Percentiles rank a stretch among this genome's conserved stretches.
phyloP scores from a whole-genome alignment of 805 yeast species.

The Tetrapisispora arboricola region DNA sequence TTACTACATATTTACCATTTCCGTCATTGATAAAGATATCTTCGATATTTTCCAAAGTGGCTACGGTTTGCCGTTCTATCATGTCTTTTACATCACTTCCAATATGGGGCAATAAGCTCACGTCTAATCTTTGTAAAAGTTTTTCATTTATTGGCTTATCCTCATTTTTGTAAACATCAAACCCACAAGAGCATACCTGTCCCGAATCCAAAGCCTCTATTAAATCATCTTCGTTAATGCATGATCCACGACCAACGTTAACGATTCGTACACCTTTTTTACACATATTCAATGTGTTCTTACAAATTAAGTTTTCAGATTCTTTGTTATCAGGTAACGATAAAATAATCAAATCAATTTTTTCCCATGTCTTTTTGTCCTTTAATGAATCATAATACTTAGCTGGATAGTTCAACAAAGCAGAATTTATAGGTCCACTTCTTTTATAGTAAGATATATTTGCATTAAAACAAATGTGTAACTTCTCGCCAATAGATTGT shows the following conservation, averaged over 20 bases:
- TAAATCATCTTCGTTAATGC: slow-evolving; percentile 58
- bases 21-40: slow-evolving; percentile 35
- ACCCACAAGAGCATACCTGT: slow-evolving; percentile 52
- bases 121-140: slow-evolving; percentile 48
- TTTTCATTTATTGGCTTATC: slow-evolving; percentile 40
- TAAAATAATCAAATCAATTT: slow-evolving; percentile 48
- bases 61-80: slow-evolving; percentile 39
- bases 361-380: slow-evolving; percentile 28
- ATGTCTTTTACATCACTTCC: slow-evolving; percentile 59
- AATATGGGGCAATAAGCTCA: slow-evolving; percentile 58
- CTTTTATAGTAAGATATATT: slow-evolving; percentile 53
- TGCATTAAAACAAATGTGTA: slow-evolving; percentile 50
- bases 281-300: slow-evolving; percentile 36
- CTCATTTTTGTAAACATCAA: slow-evolving; percentile 64
- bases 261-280: slow-evolving; percentile 50
- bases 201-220: slow-evolving; percentile 51
- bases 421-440: slow-evolving; percentile 29
- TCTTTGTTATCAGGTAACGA: slow-evolving; percentile 57
- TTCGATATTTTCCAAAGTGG: slow-evolving; percentile 47
- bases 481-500: slow-evolving; percentile 45
- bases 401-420: slow-evolving; percentile 37
- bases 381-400: slow-evolving; percentile 38
- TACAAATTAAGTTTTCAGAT: slow-evolving; percentile 47
- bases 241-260: slow-evolving; percentile 67
- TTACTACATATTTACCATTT: slow-evolving; percentile 22